These are phyloP conservation scores for Candida bentonensis DNA, from an alignment of 805 yeast genomes.

Conservation along the genomic window DNA sequence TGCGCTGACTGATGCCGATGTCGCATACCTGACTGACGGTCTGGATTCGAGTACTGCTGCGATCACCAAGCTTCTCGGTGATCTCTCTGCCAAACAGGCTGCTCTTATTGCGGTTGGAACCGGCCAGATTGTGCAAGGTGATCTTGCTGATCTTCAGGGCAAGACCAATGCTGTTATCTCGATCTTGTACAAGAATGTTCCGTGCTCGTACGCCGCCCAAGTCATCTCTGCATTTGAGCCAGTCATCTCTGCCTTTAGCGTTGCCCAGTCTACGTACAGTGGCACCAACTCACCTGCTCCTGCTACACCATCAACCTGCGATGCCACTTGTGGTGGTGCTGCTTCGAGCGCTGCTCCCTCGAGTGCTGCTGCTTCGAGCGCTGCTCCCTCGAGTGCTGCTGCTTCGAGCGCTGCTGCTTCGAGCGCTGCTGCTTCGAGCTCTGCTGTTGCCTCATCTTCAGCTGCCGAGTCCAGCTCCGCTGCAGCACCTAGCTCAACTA, in stretches of 20 bases:
- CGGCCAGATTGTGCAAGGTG: constrained; percentile 11
- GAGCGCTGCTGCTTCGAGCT: constrained; percentile 6
- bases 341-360: neutral
- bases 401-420: constrained; percentile 7
- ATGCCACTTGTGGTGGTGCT: neutral
- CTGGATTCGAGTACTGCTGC: constrained; percentile 5
- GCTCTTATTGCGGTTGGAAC: constrained; percentile 15
- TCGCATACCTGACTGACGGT: neutral
- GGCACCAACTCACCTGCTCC: neutral
- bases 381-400: constrained; percentile 7
- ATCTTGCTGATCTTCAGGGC: constrained; percentile 10
- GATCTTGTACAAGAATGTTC: constrained; percentile 6
- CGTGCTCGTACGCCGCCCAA: constrained; percentile 8
- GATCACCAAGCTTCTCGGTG: constrained; percentile 10
- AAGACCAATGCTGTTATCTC: constrained; percentile 12
- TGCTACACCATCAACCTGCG: neutral
- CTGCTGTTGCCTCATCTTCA: constrained; percentile 7
- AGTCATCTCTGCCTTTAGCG: constrained; percentile 7
- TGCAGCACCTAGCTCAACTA: constrained; percentile 5
- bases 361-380: too few relatives aligned
- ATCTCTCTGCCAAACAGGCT: constrained; percentile 13
- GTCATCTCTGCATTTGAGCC: constrained; percentile 6
- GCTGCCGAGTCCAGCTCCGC: constrained; percentile 7
- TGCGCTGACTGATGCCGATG: neutral
- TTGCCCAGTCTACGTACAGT: neutral